These are phyloP conservation scores for Colletotrichum cordylinicola DNA, from an alignment of 2,329 filamentous ascomycete species.

Conservation along the genomic window DNA sequence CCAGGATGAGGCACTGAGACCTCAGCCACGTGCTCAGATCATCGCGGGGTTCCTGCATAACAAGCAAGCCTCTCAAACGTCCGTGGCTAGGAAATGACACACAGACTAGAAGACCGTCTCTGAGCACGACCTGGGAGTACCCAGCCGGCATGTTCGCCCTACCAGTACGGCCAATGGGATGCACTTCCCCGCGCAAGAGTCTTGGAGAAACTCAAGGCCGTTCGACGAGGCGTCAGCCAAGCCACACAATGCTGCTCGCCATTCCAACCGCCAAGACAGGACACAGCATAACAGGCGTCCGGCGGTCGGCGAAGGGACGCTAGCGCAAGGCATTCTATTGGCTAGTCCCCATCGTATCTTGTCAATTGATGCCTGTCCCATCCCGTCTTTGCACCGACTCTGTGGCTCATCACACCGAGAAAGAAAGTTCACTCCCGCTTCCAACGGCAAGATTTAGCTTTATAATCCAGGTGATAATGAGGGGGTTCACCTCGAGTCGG, in stretches of 20 bases:
- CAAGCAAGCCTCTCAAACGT: neutral
- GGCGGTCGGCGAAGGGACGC: neutral
- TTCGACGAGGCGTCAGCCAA: slow-evolving; percentile 15
- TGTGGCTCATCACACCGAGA: neutral
- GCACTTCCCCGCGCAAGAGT: neutral
- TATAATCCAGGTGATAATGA: neutral
- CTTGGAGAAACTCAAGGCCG: slow-evolving; percentile 9
- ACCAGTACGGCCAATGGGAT: neutral
- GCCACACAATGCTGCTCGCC: neutral
- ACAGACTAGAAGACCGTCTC: neutral
- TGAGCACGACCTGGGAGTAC: neutral
- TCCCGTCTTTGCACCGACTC: neutral
- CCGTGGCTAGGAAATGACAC: neutral
- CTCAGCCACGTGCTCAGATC: neutral
- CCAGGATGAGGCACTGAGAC: neutral
- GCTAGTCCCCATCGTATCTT: neutral
- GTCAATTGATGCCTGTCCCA: neutral
- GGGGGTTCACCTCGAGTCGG: neutral
- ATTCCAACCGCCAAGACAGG: neutral
- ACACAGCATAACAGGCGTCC: neutral
- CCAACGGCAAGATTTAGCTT: neutral
- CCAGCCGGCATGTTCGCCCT: neutral
- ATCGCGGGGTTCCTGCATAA: neutral
- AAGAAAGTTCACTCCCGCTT: neutral
- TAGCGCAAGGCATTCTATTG: neutral